Percentiles rank a stretch among this genome's conserved stretches.
These are phyloP conservation scores for Suillus discolor DNA, from an alignment of 768 basidiomycete species.

Conservation along the genomic window DNA sequence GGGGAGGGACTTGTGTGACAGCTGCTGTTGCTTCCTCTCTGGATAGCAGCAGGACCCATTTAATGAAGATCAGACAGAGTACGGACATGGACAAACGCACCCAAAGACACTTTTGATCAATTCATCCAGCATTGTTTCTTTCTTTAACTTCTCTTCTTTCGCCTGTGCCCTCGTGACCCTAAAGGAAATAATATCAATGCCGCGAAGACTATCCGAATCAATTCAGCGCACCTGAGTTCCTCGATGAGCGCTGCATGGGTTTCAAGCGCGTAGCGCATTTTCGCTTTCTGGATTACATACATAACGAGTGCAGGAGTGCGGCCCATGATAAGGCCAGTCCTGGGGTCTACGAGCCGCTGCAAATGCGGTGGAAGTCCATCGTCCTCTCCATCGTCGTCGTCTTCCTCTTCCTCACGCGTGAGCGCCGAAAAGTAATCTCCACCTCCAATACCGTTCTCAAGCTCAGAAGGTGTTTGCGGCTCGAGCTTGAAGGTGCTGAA, in stretches of 20 bases:
- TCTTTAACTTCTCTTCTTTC: constrained; percentile 54
- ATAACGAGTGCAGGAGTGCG: constrained; percentile 70
- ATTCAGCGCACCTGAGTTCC: constrained; percentile 49
- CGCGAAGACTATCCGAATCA: neutral
- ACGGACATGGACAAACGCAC: constrained; percentile 34
- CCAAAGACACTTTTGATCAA: constrained; percentile 53
- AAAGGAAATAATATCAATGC: neutral
- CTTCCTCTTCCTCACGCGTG: constrained; percentile 17
- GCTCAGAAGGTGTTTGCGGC: constrained; percentile 44
- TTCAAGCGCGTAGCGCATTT: constrained; percentile 66
- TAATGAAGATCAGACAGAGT: constrained; percentile 4
- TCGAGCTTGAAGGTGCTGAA: constrained; percentile 72
- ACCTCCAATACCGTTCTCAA: constrained; percentile 25
- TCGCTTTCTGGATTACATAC: constrained; percentile 74
- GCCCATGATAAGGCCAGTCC: constrained; percentile 66
- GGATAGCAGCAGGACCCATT: constrained; percentile 2
- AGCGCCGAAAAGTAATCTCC: constrained; percentile 36
- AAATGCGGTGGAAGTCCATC: constrained; percentile 62
- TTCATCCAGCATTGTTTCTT: constrained; percentile 62
- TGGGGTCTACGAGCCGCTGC: constrained; percentile 49
- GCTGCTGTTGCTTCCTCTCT: constrained; percentile 31
- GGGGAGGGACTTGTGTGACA: constrained; percentile 7
- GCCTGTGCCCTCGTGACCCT: constrained; percentile 52
- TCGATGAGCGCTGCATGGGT: constrained; percentile 67
- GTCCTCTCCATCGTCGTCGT: constrained; percentile 34